Conservation (phyloP, 768 basidiomycete species). For the Xerocomellus chrysenteron region DNA sequence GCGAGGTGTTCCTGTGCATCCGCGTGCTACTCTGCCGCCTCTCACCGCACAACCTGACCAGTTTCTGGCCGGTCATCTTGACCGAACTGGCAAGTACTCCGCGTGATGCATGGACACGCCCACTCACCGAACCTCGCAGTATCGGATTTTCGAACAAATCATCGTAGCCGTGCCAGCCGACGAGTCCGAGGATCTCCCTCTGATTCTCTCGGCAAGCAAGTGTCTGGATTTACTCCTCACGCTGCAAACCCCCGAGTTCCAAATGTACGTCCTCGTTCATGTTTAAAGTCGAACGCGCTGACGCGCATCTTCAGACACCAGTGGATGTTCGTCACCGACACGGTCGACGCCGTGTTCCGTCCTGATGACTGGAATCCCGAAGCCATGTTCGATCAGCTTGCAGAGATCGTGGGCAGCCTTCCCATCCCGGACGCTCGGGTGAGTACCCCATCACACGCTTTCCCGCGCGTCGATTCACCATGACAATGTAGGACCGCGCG, state of each 20-base stretch:
- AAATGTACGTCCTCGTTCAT: conserved; percentile 59
- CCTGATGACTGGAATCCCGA: conserved; percentile 82
- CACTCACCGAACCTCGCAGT: conserved; percentile 43
- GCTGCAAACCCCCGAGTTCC: conserved; percentile 95
- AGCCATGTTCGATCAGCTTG: conserved; percentile 87
- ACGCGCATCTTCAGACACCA: conserved; percentile 61
- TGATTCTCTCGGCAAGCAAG: conserved; percentile 89
- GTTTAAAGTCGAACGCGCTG: not conserved
- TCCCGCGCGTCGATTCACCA: not conserved
- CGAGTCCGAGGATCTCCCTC: conserved; percentile 78
- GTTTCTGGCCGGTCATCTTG: conserved; percentile 95
- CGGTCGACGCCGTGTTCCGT: conserved; percentile 89
- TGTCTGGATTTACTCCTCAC: conserved; percentile 91
- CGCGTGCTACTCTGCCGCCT: conserved; percentile 88
- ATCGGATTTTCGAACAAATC: conserved; percentile 85
- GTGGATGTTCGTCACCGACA: conserved; percentile 99
- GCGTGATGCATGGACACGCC: too few relatives aligned
- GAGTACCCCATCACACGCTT: not conserved
- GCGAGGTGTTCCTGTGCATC: conserved; percentile 93
- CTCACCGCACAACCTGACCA: conserved; percentile 86
- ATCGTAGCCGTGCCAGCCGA: conserved; percentile 71
- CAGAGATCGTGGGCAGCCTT: conserved; percentile 75
- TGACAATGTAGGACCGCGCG: conserved; percentile 23
- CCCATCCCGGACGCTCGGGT: conserved; percentile 44
- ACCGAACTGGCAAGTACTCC: conserved; percentile 71